Conservation (phyloP, 106 monocot genomes). For the Platanthera guangdongensis region DNA sequence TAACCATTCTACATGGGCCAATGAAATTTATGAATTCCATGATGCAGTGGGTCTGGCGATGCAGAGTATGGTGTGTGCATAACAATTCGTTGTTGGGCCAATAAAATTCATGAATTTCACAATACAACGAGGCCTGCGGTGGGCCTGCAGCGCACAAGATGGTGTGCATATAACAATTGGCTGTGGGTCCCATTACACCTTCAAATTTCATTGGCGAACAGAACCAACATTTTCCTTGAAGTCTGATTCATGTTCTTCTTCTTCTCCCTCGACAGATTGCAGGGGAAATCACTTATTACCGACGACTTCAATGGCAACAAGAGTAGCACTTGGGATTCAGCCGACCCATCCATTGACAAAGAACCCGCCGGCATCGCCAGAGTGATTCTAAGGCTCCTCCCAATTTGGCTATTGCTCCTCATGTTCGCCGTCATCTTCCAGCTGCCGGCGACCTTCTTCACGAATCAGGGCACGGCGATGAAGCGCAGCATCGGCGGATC, state of each 20-base stretch:
- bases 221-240: too few species aligned
- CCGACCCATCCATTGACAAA: neutral
- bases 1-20: too few species aligned
- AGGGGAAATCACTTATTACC: conserved; percentile 31
- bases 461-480: conserved; percentile 81
- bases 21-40: too few species aligned
- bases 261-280: conserved; percentile 24
- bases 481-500: conserved; percentile 35
- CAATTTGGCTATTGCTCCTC: conserved; percentile 68
- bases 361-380: conserved; percentile 18
- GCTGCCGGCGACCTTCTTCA: conserved; percentile 92
- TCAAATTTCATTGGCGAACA: too few species aligned
- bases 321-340: neutral
- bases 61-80: too few species aligned
- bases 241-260: neutral
- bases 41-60: too few species aligned
- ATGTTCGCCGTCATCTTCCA: conserved; percentile 98
- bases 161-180: too few species aligned
- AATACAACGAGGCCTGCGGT: too few species aligned
- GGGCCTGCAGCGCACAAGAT: too few species aligned
- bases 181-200: too few species aligned
- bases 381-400: conserved; percentile 49
- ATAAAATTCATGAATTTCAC: too few species aligned
- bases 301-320: conserved; percentile 13
- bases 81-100: too few species aligned